A percentile compares a stretch with the other conserved stretches of the same genome.
These are phyloP conservation scores for Tranzscheliella williamsii DNA, from an alignment of 1,284 basidiomycete species.

Conservation along the genomic window DNA sequence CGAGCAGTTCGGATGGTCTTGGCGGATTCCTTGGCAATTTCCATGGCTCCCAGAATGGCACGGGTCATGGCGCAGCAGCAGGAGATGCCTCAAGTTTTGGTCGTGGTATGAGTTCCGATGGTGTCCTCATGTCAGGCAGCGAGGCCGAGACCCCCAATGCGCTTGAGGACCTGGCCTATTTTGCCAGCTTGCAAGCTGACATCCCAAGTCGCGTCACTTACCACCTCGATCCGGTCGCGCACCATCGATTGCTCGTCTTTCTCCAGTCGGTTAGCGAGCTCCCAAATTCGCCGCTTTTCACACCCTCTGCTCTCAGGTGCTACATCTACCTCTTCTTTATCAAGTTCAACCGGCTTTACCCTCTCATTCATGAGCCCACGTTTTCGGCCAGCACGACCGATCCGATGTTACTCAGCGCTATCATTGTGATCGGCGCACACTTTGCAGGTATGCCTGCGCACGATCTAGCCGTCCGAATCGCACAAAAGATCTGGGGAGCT, in stretches of 20 bases:
- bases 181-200: constrained; percentile 43
- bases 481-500: constrained; percentile 47
- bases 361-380: constrained; percentile 47
- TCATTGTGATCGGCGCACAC: constrained; percentile 45
- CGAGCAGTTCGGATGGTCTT: constrained; percentile 36
- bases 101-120: constrained; percentile 29
- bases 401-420: constrained; percentile 44
- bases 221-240: constrained; percentile 35
- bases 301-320: constrained; percentile 37
- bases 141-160: constrained; percentile 39
- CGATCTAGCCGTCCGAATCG: constrained; percentile 42
- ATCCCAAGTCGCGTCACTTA: constrained; percentile 37
- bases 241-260: constrained; percentile 42
- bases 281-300: constrained; percentile 43
- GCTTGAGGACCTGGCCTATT: constrained; percentile 46
- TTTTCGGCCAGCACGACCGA: constrained; percentile 43
- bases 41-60: constrained; percentile 18
- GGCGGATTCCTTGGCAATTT: constrained; percentile 33
- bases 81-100: constrained; percentile 28
- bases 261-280: constrained; percentile 43
- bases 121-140: constrained; percentile 25
- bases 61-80: constrained; percentile 1
- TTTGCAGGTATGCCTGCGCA: constrained; percentile 45
- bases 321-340: constrained; percentile 50
- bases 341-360: constrained; percentile 45